Evolutionary conservation across 192 early-diverging fungal genomes (phyloP).

Genomic region (Thoreauomyces humboldtii): DNA sequence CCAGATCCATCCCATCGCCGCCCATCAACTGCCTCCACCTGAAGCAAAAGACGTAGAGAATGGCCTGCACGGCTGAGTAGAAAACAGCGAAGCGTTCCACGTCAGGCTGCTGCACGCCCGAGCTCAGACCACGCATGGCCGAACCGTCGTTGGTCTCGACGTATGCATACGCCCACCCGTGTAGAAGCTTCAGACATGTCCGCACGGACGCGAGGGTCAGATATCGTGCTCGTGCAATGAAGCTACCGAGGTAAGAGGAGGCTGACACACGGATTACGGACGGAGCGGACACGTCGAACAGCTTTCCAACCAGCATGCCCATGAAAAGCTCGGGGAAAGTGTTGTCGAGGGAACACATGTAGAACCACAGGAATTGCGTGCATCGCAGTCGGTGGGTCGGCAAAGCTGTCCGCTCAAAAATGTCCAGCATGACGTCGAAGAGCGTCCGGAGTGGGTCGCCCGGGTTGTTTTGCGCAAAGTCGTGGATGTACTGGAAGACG

Average conservation of each 20-base stretch:
- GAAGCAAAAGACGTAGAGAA: slow-evolving; percentile 95
- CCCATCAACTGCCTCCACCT: slow-evolving; percentile 79
- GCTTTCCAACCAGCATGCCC: slow-evolving; percentile 66
- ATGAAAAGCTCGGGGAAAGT: slow-evolving; percentile 75
- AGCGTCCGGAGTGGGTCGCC: slow-evolving; percentile 46
- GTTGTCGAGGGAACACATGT: slow-evolving; percentile 65
- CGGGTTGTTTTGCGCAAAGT: slow-evolving; percentile 17
- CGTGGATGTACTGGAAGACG: slow-evolving; percentile 21
- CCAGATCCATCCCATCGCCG: neutral
- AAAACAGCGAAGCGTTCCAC: slow-evolving; percentile 73
- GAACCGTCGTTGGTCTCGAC: slow-evolving; percentile 62
- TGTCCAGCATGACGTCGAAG: slow-evolving; percentile 65
- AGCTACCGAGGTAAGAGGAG: slow-evolving; percentile 81
- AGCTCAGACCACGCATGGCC: neutral
- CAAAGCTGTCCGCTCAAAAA: slow-evolving; percentile 77
- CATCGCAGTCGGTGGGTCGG: slow-evolving; percentile 87
- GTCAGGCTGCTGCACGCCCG: slow-evolving; percentile 38
- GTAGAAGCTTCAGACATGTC: slow-evolving; percentile 64
- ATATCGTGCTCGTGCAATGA: slow-evolving; percentile 82
- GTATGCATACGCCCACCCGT: slow-evolving; percentile 64
- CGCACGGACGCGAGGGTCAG: slow-evolving; percentile 63
- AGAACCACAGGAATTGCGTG: slow-evolving; percentile 90
- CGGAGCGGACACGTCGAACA: slow-evolving; percentile 58
- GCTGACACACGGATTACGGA: slow-evolving; percentile 71
- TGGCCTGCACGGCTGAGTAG: slow-evolving; percentile 80